Evolutionary conservation across 306 rosid genomes (phyloP).

Genomic region (Dicorynia guianensis): DNA sequence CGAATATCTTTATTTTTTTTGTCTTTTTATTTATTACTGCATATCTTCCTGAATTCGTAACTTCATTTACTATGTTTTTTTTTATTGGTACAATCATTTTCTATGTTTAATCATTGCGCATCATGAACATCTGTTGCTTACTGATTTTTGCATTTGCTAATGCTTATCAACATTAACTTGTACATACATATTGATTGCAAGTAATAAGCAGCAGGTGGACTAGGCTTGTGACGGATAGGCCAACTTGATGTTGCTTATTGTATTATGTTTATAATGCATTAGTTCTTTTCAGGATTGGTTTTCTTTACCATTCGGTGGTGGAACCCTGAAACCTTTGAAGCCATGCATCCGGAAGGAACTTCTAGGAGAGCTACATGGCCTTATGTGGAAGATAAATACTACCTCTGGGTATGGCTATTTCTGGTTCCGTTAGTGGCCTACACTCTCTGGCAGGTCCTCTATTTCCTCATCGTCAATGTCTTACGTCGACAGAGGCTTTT

Average conservation of each 20-base stretch:
- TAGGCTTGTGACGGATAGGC: slow-evolving; percentile 13
- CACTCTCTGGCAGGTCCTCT: slow-evolving; percentile 84
- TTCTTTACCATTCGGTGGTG: slow-evolving; percentile 97
- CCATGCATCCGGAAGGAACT: slow-evolving; percentile 81
- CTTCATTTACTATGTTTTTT: background rate
- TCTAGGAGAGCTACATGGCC: slow-evolving; percentile 80
- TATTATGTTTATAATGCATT: slow-evolving; percentile 6
- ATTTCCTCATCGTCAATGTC: slow-evolving; percentile 86
- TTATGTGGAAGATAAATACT: slow-evolving; percentile 73
- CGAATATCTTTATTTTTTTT: background rate
- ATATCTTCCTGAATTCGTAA: background rate
- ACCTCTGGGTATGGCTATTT: slow-evolving; percentile 86
- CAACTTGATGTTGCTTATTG: slow-evolving; percentile 32
- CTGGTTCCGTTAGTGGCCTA: slow-evolving; percentile 81
- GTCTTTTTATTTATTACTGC: background rate
- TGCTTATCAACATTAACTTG: slow-evolving; percentile 6
- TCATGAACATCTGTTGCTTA: background rate
- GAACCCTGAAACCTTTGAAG: slow-evolving; percentile 80
- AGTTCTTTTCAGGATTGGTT: slow-evolving; percentile 70
- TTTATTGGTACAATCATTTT: too few relatives aligned
- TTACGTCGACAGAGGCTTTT: slow-evolving; percentile 82
- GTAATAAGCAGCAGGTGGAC: slow-evolving; percentile 16
- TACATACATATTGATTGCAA: background rate
- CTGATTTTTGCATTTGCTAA: background rate
- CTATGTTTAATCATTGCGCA: too few relatives aligned